These are phyloP conservation scores for Ophiostoma himal-ulmi DNA, from an alignment of 2,329 filamentous ascomycete genomes.

Conservation along the genomic window DNA sequence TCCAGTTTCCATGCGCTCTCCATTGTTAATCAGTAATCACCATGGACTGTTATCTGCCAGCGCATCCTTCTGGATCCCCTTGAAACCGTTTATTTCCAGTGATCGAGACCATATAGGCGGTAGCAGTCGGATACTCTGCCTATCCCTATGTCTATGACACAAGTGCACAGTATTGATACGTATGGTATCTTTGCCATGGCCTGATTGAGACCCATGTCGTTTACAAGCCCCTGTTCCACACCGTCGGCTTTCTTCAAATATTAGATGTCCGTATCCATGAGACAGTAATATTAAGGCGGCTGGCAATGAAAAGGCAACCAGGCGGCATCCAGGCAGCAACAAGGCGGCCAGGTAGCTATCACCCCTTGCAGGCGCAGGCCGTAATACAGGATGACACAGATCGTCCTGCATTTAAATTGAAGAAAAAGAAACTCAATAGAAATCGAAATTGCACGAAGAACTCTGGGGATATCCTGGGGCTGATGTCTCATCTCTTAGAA, in stretches of 20 bases:
- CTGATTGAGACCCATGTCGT: neutral
- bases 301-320: neutral
- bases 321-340: neutral
- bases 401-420: neutral
- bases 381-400: neutral
- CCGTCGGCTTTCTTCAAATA: neutral
- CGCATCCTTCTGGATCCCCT: neutral
- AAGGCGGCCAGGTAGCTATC: neutral
- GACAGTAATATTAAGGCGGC: neutral
- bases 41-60: neutral
- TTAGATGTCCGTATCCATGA: neutral
- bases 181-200: neutral
- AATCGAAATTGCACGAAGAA: too few species aligned
- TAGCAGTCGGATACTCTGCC: neutral
- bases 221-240: neutral
- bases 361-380: neutral
- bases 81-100: neutral
- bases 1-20: neutral
- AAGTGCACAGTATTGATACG: neutral
- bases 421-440: neutral
- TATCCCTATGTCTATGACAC: neutral
- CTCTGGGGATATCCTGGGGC: conserved; percentile 5
- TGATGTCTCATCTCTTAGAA: neutral
- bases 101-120: neutral
- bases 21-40: neutral